These are phyloP conservation scores for Metschnikowia peoriensis DNA, from an alignment of 805 yeast genomes.

Conservation along the genomic window DNA sequence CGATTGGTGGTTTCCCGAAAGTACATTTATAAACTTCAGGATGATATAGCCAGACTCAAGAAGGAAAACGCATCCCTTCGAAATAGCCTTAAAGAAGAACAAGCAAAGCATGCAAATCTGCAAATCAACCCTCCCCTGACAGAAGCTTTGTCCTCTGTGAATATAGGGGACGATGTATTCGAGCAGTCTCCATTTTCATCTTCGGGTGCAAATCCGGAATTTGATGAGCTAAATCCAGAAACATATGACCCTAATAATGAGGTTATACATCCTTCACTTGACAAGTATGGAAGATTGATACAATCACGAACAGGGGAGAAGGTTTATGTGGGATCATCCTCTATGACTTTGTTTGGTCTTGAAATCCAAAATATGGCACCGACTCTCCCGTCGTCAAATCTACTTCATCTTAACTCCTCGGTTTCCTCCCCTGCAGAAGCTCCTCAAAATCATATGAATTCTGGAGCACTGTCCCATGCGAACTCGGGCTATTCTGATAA, in stretches of 20 bases:
- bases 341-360: slow-evolving; percentile 78
- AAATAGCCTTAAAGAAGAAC: slow-evolving; percentile 36
- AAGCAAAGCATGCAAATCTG: slow-evolving; percentile 7
- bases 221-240: slow-evolving; percentile 7
- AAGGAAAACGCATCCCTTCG: slow-evolving; percentile 62
- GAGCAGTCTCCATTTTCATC: slow-evolving; percentile 8
- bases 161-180: background rate
- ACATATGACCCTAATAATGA: slow-evolving; percentile 28
- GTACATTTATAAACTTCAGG: slow-evolving; percentile 64
- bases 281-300: slow-evolving; percentile 66
- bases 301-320: slow-evolving; percentile 75
- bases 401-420: slow-evolving; percentile 18
- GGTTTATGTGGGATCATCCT: slow-evolving; percentile 75
- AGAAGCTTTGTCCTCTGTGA: background rate
- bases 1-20: slow-evolving; percentile 72
- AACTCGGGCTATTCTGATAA: slow-evolving; percentile 12
- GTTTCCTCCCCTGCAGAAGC: slow-evolving; percentile 14
- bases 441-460: slow-evolving; percentile 13
- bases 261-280: slow-evolving; percentile 68
- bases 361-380: slow-evolving; percentile 70
- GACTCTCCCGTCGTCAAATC: slow-evolving; percentile 19
- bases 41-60: slow-evolving; percentile 62
- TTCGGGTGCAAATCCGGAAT: slow-evolving; percentile 1
- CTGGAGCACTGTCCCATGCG: slow-evolving; percentile 8
- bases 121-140: slow-evolving; percentile 1